Percentiles rank a stretch among this genome's conserved stretches.
phyloP scores from a whole-genome alignment of 371 early-diverging fungal species.

The Syncephalastrum sp. region DNA sequence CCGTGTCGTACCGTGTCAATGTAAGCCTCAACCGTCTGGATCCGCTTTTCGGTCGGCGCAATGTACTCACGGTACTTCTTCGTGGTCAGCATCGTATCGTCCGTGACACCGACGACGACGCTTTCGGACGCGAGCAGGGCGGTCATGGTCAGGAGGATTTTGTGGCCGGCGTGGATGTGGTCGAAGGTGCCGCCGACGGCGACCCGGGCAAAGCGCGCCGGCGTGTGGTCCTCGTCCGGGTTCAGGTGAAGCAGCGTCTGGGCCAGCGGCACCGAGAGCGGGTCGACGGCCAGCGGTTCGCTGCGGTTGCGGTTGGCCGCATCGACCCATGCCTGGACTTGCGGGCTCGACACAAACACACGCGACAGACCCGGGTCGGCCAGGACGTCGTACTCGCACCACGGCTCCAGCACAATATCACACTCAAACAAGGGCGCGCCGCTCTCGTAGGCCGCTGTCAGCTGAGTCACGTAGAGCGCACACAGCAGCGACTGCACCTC shows the following conservation, averaged over 20 bases:
- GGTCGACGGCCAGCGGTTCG: no score
- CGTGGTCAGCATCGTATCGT: constrained; percentile 64
- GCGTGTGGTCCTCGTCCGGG: no score
- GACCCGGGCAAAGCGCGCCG: constrained; percentile 40
- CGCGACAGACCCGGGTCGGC: constrained; percentile 17
- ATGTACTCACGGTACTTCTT: constrained; percentile 75
- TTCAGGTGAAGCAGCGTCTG: no score
- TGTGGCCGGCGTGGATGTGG: constrained; percentile 94
- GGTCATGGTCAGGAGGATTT: constrained; percentile 85
- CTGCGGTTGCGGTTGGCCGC: no score
- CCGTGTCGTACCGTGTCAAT: constrained; percentile 53
- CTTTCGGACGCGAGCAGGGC: constrained; percentile 62
- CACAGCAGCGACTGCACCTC: constrained; percentile 34
- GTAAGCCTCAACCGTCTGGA: constrained; percentile 59
- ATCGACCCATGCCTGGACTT: no score
- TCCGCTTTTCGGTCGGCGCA: constrained; percentile 67
- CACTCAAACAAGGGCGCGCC: constrained; percentile 36
- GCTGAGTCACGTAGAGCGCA: constrained; percentile 30
- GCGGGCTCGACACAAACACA: constrained; percentile 16
- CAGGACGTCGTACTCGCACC: constrained; percentile 29
- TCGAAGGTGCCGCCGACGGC: constrained; percentile 97
- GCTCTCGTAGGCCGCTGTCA: constrained; percentile 18
- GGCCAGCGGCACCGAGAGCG: no score
- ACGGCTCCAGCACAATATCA: constrained; percentile 30
- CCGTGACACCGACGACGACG: constrained; percentile 78